Conservation (phyloP, 1,284 basidiomycete genomes). For the Leccinum insigne region DNA sequence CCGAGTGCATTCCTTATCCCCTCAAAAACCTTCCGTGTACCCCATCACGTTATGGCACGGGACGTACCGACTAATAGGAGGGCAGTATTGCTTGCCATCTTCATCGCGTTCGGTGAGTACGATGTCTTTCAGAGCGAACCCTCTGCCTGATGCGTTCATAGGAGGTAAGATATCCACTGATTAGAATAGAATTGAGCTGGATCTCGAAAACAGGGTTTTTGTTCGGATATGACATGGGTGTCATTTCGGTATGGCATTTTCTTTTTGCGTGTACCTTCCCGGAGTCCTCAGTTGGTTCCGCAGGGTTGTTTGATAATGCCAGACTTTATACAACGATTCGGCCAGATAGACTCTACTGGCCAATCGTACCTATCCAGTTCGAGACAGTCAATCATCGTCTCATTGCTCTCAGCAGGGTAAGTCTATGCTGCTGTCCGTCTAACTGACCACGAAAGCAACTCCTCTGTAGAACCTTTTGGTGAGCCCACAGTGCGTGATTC, state of each 20-base stretch:
- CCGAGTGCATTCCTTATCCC: not conserved
- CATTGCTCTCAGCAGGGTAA: slow-evolving; percentile 74
- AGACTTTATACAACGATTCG: slow-evolving; percentile 72
- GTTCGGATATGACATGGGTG: slow-evolving; percentile 73
- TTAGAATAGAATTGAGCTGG: not conserved
- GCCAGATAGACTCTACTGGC: slow-evolving; percentile 52
- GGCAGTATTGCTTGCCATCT: slow-evolving; percentile 57
- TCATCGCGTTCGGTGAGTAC: slow-evolving; percentile 50
- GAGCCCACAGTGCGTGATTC: slow-evolving; percentile 17
- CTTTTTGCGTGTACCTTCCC: not conserved
- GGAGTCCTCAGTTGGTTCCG: not conserved
- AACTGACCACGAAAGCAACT: not conserved
- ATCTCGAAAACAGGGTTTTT: slow-evolving; percentile 46
- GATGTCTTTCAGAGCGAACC: slow-evolving; percentile 17
- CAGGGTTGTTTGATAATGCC: slow-evolving; percentile 82
- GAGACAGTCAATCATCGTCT: slow-evolving; percentile 77
- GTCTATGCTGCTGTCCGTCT: slow-evolving; percentile 15
- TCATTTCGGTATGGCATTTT: slow-evolving; percentile 49
- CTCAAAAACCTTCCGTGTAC: slow-evolving; percentile 1
- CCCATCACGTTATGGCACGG: slow-evolving; percentile 26
- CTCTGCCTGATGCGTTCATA: slow-evolving; percentile 1
- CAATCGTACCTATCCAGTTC: slow-evolving; percentile 54
- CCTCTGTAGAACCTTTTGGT: slow-evolving; percentile 57
- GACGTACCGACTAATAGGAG: slow-evolving; percentile 55
- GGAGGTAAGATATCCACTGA: slow-evolving; percentile 14